Evolutionary conservation across 768 basidiomycete species (phyloP).

Genomic region (Boletus edulis): DNA sequence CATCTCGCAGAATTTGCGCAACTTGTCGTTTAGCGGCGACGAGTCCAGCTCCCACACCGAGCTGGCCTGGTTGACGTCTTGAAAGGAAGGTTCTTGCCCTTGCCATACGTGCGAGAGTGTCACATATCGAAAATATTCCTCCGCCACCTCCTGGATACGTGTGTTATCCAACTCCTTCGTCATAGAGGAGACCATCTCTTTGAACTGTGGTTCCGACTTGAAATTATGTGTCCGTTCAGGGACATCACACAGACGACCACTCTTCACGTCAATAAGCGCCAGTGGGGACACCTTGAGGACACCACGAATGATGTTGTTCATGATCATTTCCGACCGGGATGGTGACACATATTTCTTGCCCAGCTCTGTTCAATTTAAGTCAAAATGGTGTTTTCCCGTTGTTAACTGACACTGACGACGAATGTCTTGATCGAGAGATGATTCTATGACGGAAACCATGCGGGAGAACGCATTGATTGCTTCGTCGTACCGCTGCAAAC

Average conservation of each 20-base stretch:
- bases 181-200: constrained; percentile 8
- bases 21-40: not conserved
- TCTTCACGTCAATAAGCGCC: not conserved
- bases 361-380: not conserved
- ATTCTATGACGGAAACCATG: too few species aligned
- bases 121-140: constrained; percentile 7
- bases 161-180: not conserved
- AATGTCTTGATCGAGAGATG: too few species aligned
- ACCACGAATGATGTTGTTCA: not conserved
- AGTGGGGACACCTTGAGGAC: not conserved
- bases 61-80: constrained; percentile 1
- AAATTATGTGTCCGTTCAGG: not conserved
- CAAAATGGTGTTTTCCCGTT: too few species aligned
- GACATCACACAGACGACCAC: not conserved
- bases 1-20: constrained; percentile 7
- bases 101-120: constrained; percentile 14
- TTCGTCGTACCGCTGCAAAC: too few species aligned
- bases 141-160: not conserved
- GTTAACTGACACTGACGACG: too few species aligned
- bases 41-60: constrained; percentile 4
- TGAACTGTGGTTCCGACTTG: not conserved
- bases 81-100: constrained; percentile 7
- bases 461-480: too few species aligned
- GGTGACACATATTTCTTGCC: not conserved
- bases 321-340: not conserved